Conservation (phyloP, 1,284 basidiomycete species). For the Boletellus dicymbophilus region DNA sequence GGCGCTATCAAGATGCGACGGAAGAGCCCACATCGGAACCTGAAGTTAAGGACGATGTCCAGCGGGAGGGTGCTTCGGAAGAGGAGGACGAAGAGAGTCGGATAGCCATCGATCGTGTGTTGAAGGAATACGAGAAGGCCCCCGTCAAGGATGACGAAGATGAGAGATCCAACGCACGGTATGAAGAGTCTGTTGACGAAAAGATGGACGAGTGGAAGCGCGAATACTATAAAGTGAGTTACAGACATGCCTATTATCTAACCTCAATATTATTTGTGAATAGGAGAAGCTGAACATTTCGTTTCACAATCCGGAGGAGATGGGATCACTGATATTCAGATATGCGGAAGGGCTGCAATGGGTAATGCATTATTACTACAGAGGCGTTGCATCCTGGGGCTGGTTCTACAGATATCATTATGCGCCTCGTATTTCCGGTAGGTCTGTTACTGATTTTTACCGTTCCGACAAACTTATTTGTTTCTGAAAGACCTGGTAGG, state of each 20-base stretch:
- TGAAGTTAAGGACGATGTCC: constrained; percentile 35
- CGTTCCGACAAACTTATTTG: constrained; percentile 6
- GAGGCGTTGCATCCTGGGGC: constrained; percentile 95
- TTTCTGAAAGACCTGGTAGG: constrained; percentile 74
- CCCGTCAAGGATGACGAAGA: constrained; percentile 69
- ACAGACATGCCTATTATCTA: background rate
- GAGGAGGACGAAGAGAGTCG: constrained; percentile 58
- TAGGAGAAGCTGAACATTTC: constrained; percentile 86
- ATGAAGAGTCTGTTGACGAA: constrained; percentile 73
- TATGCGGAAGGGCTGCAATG: constrained; percentile 97
- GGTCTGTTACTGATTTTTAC: constrained; percentile 19
- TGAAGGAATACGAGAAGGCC: constrained; percentile 88
- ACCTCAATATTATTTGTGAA: constrained; percentile 2
- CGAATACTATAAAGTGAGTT: constrained; percentile 81
- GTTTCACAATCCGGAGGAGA: constrained; percentile 65
- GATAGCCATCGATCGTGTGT: constrained; percentile 78
- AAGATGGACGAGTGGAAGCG: constrained; percentile 95
- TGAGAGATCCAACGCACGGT: constrained; percentile 75
- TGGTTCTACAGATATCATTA: constrained; percentile 99
- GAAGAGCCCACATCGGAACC: constrained; percentile 40
- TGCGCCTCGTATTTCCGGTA: constrained; percentile 96
- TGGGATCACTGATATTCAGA: constrained; percentile 69
- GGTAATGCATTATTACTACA: constrained; percentile 99
- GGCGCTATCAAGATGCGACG: constrained; percentile 55
- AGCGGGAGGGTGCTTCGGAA: constrained; percentile 50